phyloP scores from a whole-genome alignment of 1,284 basidiomycete genomes.

The Puccinia polysora region DNA sequence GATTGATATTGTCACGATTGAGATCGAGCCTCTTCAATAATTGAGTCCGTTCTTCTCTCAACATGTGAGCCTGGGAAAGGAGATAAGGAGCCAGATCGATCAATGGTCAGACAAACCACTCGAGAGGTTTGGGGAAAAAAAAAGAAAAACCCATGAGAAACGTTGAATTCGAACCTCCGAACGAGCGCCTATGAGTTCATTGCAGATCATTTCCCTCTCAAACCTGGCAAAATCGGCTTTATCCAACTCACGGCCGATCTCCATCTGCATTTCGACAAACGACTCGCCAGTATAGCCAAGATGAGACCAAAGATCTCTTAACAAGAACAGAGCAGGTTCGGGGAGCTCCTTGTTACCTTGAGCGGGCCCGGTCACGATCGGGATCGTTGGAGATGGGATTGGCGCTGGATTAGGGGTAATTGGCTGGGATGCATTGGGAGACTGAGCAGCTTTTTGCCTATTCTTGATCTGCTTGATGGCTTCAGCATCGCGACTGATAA shows the following conservation, averaged over 20 bases:
- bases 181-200: slow-evolving; percentile 22
- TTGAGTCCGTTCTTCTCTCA: slow-evolving; percentile 34
- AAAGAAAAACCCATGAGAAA: neutral
- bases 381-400: neutral
- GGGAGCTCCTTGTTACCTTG: slow-evolving; percentile 26
- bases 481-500: slow-evolving; percentile 26
- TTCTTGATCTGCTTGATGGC: slow-evolving; percentile 26
- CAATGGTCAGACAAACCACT: too few species aligned
- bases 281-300: slow-evolving; percentile 15
- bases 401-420: neutral
- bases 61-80: slow-evolving; percentile 17
- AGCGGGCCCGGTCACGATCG: slow-evolving; percentile 4
- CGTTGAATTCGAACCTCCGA: slow-evolving; percentile 2
- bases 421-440: neutral
- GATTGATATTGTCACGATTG: slow-evolving; percentile 38
- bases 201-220: slow-evolving; percentile 37
- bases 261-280: slow-evolving; percentile 43
- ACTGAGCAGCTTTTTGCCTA: neutral
- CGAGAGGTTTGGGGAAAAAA: neutral
- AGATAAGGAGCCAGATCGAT: neutral
- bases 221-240: slow-evolving; percentile 35
- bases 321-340: slow-evolving; percentile 24
- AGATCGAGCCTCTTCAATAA: slow-evolving; percentile 24
- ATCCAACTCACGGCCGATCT: slow-evolving; percentile 34
- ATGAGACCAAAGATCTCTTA: slow-evolving; percentile 39